These are phyloP conservation scores for Epithele typhae DNA, from an alignment of 768 basidiomycete species.

Conservation along the genomic window DNA sequence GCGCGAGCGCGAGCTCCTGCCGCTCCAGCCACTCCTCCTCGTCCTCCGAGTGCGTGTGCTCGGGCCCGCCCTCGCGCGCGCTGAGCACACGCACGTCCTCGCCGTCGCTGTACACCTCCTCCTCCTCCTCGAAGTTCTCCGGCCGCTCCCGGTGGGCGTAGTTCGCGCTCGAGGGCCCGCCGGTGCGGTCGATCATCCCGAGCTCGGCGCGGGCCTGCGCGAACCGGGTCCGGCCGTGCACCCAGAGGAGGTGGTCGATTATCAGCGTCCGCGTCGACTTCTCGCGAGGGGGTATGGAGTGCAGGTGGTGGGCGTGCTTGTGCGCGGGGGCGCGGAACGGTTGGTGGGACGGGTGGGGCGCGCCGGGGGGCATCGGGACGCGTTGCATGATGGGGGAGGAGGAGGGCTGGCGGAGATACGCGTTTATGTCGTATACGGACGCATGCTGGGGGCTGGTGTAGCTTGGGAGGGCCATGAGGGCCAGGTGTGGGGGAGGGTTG, in stretches of 20 bases:
- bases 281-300: conserved; percentile 81
- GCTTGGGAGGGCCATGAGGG: conserved; percentile 8
- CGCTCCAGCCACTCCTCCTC: conserved; percentile 52
- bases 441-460: conserved; percentile 6
- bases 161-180: conserved; percentile 56
- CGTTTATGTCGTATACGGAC: conserved; percentile 14
- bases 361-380: conserved; percentile 11
- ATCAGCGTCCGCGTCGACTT: conserved; percentile 88
- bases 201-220: conserved; percentile 82
- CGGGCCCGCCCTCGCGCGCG: conserved; percentile 49
- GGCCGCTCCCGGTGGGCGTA: conserved; percentile 63
- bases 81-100: conserved; percentile 44
- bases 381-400: conserved; percentile 20
- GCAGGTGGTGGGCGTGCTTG: conserved; percentile 84
- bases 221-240: conserved; percentile 75
- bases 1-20: conserved; percentile 62
- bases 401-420: conserved; percentile 17
- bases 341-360: conserved; percentile 14
- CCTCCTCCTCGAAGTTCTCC: conserved; percentile 75
- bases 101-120: conserved; percentile 60
- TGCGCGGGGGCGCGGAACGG: conserved; percentile 73
- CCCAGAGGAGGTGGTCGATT: conserved; percentile 85
- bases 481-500: not conserved
- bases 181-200: conserved; percentile 79
- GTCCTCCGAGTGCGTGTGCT: conserved; percentile 46